Conservation (phyloP, 2,329 filamentous ascomycete genomes). For the Capronia epimyces region DNA sequence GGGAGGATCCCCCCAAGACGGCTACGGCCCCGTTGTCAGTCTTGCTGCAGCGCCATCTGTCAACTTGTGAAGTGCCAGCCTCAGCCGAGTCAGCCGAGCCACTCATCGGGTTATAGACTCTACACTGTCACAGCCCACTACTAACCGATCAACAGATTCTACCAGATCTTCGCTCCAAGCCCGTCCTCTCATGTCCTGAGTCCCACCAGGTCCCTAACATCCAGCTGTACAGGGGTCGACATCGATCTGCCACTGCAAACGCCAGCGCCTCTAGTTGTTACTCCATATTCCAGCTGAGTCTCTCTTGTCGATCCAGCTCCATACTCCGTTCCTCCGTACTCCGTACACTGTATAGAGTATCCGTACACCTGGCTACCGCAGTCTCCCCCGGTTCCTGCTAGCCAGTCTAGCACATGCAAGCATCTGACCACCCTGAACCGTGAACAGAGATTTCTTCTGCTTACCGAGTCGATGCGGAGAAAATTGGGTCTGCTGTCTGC, state of each 20-base stretch:
- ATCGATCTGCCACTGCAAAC: slow-evolving; percentile 9
- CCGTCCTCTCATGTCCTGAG: neutral
- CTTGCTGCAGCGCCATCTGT: neutral
- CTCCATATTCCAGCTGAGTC: slow-evolving; percentile 7
- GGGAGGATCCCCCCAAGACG: neutral
- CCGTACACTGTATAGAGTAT: too few species aligned
- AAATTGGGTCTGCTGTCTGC: neutral
- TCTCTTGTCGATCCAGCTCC: neutral
- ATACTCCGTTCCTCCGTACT: too few species aligned
- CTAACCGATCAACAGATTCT: neutral
- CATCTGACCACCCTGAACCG: neutral
- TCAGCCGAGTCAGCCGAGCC: neutral
- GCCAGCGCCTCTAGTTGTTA: neutral
- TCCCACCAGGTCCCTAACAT: neutral
- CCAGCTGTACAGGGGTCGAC: slow-evolving; percentile 11
- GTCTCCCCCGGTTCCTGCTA: neutral
- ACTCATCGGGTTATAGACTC: neutral
- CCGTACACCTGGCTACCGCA: too few species aligned
- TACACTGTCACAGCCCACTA: neutral
- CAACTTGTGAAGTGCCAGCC: neutral
- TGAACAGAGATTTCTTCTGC: neutral
- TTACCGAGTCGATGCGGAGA: neutral
- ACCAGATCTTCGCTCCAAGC: neutral
- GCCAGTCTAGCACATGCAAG: neutral
- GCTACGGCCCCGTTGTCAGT: neutral